Base-by-base conservation (phyloP, 2,329 filamentous ascomycete species). In the Daldinia eschscholtzii region DNA sequence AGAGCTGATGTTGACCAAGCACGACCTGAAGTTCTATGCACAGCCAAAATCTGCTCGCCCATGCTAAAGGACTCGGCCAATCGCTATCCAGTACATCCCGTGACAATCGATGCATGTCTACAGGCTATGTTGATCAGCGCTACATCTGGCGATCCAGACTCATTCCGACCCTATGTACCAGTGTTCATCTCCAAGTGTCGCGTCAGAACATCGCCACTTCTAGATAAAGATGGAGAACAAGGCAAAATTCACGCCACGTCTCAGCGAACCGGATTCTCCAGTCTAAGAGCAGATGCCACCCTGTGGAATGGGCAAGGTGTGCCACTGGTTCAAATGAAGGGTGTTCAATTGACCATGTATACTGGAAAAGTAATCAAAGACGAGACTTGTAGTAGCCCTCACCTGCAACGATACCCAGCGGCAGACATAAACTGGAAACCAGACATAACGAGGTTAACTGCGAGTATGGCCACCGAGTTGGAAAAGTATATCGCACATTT, bases 31-130 rank as follows among this genome's bases (percentile, higher is more conserved):
- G 23, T 56, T 56, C n/a, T 28, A 26, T 26, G 33, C 13, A 12
- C 33, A 15, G 20, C 53, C 35, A 39, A 56, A 56, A 56, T 56
- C 20, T 9, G 30, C 41, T 26, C 53, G 15, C 53, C 33, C 0
- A 56, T 26, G 37, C 33, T 56, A 15, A 56, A 39, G 53, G 33
- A 39, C 53, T 56, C 53, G 18, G 33, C 33, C 35, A 26, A 56
- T 5, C 18, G 53, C 7, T 56, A 56, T 39, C 18, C 53, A 1
- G 18, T 74, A 0, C 70, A 74, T 62, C 73, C 73, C 0, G 42
- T 73, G 15, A 52, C 41, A n/a, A 66, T 75, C 0, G 73, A 75
- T 48, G 65, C 71, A 0, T 62, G 61, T 18, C 15, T 75, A 0
- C 73, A 75, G 48, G 39, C 68, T 10, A 59, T 37, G 7, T 55